These are phyloP conservation scores for Vicia villosa DNA, from an alignment of 306 rosid genomes.

Conservation along the genomic window DNA sequence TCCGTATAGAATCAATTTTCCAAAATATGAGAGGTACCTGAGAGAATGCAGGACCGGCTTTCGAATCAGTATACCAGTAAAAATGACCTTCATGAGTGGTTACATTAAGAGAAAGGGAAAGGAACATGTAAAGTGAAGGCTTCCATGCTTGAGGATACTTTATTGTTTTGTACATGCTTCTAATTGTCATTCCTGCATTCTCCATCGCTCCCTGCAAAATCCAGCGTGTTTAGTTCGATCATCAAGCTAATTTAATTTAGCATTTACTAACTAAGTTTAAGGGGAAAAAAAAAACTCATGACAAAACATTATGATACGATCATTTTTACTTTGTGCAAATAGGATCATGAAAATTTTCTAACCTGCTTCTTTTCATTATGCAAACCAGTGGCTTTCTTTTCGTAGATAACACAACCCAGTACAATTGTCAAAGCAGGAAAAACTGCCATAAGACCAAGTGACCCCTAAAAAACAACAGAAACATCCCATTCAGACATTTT, in stretches of 20 bases:
- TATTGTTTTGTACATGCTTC: conserved; percentile 57
- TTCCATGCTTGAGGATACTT: conserved; percentile 76
- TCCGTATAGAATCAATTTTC: background rate
- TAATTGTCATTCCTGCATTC: conserved; percentile 47
- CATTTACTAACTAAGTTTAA: background rate
- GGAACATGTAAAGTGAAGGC: conserved; percentile 72
- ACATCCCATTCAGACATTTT: background rate
- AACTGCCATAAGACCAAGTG: conserved; percentile 68
- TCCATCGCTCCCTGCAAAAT: conserved; percentile 44
- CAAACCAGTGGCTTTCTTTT: conserved; percentile 42
- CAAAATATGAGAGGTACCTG: conserved; percentile 50
- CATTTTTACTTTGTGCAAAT: background rate
- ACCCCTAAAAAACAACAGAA: conserved; percentile 44
- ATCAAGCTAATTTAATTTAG: background rate
- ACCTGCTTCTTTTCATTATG: conserved; percentile 54
- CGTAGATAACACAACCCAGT: conserved; percentile 69
- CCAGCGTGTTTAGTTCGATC: background rate
- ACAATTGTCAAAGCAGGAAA: conserved; percentile 55
- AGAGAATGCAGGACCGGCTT: conserved; percentile 81
- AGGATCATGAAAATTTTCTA: background rate
- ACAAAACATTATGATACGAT: background rate
- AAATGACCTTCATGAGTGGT: conserved; percentile 79
- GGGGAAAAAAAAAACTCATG: background rate
- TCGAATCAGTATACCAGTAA: conserved; percentile 80
- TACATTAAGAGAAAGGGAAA: conserved; percentile 58